These are phyloP conservation scores for Botryosphaeria dothidea DNA, from an alignment of 2,329 filamentous ascomycete genomes.

Conservation along the genomic window DNA sequence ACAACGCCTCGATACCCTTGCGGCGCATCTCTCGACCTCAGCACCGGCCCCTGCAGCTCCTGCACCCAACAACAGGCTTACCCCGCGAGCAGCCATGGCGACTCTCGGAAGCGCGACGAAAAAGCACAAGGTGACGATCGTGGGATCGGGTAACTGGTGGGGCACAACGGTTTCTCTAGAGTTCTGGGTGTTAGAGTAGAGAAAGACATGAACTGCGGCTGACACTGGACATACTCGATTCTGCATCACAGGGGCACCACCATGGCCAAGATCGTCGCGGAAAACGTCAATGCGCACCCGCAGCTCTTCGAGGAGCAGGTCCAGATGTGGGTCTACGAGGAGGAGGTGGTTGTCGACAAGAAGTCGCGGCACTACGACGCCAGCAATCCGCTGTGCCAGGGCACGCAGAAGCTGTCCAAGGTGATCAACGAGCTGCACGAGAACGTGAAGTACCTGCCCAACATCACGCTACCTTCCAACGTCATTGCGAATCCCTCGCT, in stretches of 20 bases:
- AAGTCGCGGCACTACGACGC: constrained; percentile 72
- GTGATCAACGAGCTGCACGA: constrained; percentile 93
- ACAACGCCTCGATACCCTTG: constrained; percentile 1
- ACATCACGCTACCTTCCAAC: constrained; percentile 79
- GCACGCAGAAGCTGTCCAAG: constrained; percentile 75
- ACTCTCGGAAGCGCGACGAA: constrained; percentile 56
- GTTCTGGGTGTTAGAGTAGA: background rate
- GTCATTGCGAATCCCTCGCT: constrained; percentile 81
- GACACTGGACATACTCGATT: constrained; percentile 8
- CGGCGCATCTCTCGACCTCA: constrained; percentile 18
- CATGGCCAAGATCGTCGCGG: constrained; percentile 94
- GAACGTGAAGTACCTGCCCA: constrained; percentile 97
- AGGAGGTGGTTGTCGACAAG: constrained; percentile 74
- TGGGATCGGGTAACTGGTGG: constrained; percentile 96
- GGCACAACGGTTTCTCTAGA: background rate
- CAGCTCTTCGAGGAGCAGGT: constrained; percentile 85
- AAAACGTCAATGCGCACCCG: constrained; percentile 78
- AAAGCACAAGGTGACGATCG: constrained; percentile 89
- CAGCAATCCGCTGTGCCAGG: constrained; percentile 51
- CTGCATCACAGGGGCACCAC: constrained; percentile 75
- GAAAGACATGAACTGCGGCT: background rate
- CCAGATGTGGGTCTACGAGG: constrained; percentile 99
- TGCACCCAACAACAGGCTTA: constrained; percentile 1
- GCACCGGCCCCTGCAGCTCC: constrained; percentile 5
- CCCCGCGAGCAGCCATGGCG: constrained; percentile 42